phyloP scores from a whole-genome alignment of 352 stramenopile genomes.

The Phytophthora pistaciae region DNA sequence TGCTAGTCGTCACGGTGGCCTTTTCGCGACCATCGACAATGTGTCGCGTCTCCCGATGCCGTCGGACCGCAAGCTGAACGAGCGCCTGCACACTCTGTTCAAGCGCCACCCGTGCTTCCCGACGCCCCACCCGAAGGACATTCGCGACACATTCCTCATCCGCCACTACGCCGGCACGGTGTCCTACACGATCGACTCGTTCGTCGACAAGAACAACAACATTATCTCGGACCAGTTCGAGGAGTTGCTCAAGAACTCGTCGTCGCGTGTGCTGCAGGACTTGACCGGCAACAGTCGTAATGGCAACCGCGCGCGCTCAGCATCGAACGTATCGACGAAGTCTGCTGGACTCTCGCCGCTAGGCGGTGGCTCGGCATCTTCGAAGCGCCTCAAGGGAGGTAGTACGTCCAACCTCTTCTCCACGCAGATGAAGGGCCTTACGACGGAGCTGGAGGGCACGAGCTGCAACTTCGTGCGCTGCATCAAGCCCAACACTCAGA shows the following conservation, averaged over 20 bases:
- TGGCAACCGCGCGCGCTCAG: slow-evolving; percentile 48
- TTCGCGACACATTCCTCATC: slow-evolving; percentile 87
- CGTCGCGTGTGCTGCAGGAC: slow-evolving; percentile 76
- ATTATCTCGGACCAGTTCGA: slow-evolving; percentile 91
- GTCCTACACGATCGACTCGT: slow-evolving; percentile 87
- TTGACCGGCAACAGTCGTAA: slow-evolving; percentile 62
- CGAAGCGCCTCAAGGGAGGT: slow-evolving; percentile 71
- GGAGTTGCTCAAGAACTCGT: slow-evolving; percentile 84
- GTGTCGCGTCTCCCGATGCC: slow-evolving; percentile 85
- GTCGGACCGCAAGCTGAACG: slow-evolving; percentile 90
- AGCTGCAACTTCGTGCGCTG: slow-evolving; percentile 95
- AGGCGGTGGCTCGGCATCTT: slow-evolving; percentile 48
- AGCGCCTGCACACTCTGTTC: slow-evolving; percentile 84
- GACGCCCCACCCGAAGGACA: slow-evolving; percentile 86
- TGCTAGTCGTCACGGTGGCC: slow-evolving; percentile 78
- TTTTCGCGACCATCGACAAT: slow-evolving; percentile 90
- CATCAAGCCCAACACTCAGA: slow-evolving; percentile 97
- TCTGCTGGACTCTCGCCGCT: slow-evolving; percentile 43
- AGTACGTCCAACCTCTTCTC: slow-evolving; percentile 81
- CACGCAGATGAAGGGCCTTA: slow-evolving; percentile 89
- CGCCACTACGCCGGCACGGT: slow-evolving; percentile 87
- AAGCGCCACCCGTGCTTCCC: slow-evolving; percentile 88
- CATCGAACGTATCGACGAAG: slow-evolving; percentile 55
- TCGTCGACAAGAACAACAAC: slow-evolving; percentile 94
- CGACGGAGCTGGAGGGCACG: slow-evolving; percentile 84